Percentiles rank a stretch among this genome's conserved stretches.
Conservation (phyloP, 2,329 filamentous ascomycete genomes). For the Zymoseptoria passerinii region DNA sequence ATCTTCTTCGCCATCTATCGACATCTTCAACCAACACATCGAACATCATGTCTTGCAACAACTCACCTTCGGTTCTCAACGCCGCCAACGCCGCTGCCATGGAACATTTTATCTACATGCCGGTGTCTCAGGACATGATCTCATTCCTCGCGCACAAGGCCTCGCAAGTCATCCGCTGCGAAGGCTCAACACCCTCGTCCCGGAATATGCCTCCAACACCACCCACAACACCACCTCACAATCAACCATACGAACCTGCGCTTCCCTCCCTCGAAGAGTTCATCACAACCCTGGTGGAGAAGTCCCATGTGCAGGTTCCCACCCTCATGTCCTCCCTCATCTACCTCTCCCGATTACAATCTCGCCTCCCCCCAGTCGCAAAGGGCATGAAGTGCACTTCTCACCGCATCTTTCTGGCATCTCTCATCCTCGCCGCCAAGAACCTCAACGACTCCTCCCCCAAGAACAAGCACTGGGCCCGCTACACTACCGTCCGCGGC, state of each 20-base stretch:
- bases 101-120: constrained; percentile 70
- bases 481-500: constrained; percentile 71
- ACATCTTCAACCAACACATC: constrained; percentile 9
- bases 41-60: constrained; percentile 37
- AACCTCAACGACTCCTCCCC: constrained; percentile 97
- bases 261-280: constrained; percentile 81
- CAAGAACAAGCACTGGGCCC: constrained; percentile 99
- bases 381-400: constrained; percentile 95
- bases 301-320: constrained; percentile 92
- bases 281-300: constrained; percentile 82
- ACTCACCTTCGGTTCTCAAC: constrained; percentile 34
- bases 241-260: constrained; percentile 41
- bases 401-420: constrained; percentile 91
- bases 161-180: constrained; percentile 71
- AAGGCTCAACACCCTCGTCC: constrained; percentile 40
- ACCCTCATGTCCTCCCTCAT: constrained; percentile 96
- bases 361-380: constrained; percentile 81
- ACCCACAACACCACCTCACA: constrained; percentile 50
- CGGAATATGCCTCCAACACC: constrained; percentile 50
- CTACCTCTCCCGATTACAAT: constrained; percentile 78
- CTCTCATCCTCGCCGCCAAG: constrained; percentile 82
- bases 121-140: constrained; percentile 70
- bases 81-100: constrained; percentile 66
- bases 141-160: constrained; percentile 66
- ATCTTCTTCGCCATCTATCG: constrained; percentile 1